A percentile compares a stretch with the other conserved stretches of the same genome.
These are phyloP conservation scores for Mimosa pudica DNA, from an alignment of 306 rosid species.

Conservation along the genomic window DNA sequence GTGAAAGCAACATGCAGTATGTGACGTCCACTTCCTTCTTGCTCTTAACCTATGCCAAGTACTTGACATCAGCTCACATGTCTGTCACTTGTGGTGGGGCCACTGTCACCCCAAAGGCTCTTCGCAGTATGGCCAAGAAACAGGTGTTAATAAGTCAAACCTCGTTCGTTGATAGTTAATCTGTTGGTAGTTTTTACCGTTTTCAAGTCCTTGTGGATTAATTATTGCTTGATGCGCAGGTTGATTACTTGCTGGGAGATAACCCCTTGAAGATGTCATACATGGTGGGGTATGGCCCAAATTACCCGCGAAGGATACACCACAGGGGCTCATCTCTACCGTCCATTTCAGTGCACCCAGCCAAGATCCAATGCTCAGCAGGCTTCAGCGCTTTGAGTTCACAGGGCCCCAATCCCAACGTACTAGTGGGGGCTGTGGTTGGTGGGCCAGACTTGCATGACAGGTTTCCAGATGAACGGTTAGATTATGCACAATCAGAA, in stretches of 20 bases:
- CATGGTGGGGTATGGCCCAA: conserved; percentile 96
- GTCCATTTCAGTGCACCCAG: conserved; percentile 59
- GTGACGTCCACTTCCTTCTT: conserved; percentile 94
- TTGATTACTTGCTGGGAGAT: conserved; percentile 91
- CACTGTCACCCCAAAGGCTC: conserved; percentile 59
- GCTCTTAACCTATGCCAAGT: conserved; percentile 84
- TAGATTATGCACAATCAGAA: conserved; percentile 88
- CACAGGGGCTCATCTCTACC: conserved; percentile 96
- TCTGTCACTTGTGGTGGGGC: conserved; percentile 74
- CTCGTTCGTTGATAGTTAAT: not conserved
- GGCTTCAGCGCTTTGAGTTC: conserved; percentile 73
- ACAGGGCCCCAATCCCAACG: conserved; percentile 74
- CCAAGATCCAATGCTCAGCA: conserved; percentile 80
- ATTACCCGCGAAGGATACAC: conserved; percentile 88
- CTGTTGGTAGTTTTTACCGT: not conserved
- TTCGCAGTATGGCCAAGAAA: conserved; percentile 74
- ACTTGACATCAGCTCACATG: conserved; percentile 68
- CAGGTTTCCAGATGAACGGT: conserved; percentile 72
- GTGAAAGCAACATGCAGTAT: conserved; percentile 90
- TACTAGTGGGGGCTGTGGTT: conserved; percentile 70
- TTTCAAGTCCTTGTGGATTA: not conserved
- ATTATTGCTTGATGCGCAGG: conserved; percentile 42
- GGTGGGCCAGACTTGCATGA: conserved; percentile 88
- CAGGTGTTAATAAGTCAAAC: conserved; percentile 53
- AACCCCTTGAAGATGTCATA: conserved; percentile 88